Conservation (phyloP, 257 asterid species). For the Gentiana macrophylla region DNA sequence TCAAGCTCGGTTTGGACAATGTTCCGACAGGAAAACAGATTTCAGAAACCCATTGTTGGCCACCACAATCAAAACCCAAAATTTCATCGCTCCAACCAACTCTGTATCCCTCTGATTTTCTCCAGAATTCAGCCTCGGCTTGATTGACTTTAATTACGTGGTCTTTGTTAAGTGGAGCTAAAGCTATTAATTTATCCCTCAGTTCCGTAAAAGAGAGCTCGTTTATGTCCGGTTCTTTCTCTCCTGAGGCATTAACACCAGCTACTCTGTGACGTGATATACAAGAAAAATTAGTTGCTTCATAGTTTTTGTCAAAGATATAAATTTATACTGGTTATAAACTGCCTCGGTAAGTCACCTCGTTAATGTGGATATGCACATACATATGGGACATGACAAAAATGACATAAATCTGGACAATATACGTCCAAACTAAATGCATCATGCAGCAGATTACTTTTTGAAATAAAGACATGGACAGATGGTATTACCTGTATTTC, state of each 20-base stretch:
- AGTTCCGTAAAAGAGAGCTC: slow-evolving; percentile 78
- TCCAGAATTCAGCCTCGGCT: slow-evolving; percentile 99
- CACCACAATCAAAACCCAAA: slow-evolving; percentile 96
- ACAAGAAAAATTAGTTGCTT: slow-evolving; percentile 4
- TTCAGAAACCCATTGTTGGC: slow-evolving; percentile 99
- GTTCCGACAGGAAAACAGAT: slow-evolving; percentile 93
- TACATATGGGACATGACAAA: too few species aligned
- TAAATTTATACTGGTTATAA: too few species aligned
- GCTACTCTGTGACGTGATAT: slow-evolving; percentile 34
- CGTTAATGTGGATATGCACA: too few species aligned
- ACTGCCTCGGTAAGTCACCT: too few species aligned
- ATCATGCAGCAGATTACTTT: too few species aligned
- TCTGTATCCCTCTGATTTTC: slow-evolving; percentile 84
- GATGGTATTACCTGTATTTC: slow-evolving; percentile 47
- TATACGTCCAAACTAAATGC: too few species aligned
- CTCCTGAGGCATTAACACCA: slow-evolving; percentile 23
- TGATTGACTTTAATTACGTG: slow-evolving; percentile 59
- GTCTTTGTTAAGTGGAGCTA: slow-evolving; percentile 84
- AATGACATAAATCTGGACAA: too few species aligned
- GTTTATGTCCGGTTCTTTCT: slow-evolving; percentile 41
- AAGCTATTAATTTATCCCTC: slow-evolving; percentile 74
- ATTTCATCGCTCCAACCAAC: slow-evolving; percentile 98
- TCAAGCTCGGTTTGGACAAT: slow-evolving; percentile 73
- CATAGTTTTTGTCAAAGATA: background rate
- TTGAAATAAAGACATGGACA: too few species aligned